These are phyloP conservation scores for Lasiosphaeria hispida DNA, from an alignment of 495 filamentous ascomycete genomes.

Conservation along the genomic window DNA sequence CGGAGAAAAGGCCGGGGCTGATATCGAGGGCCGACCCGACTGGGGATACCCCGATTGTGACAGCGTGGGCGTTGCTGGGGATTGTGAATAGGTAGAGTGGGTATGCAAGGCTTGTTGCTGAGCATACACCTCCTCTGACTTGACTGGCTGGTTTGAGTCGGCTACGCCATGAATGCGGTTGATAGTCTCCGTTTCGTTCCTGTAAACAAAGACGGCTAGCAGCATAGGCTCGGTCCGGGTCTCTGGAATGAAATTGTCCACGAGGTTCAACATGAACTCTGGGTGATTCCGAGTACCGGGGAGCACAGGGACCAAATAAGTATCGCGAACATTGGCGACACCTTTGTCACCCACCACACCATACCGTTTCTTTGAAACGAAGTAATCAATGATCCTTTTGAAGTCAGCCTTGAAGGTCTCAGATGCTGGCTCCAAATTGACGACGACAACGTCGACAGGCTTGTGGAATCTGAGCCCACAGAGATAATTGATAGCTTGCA, in stretches of 20 bases:
- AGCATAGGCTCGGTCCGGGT: slow-evolving; percentile 66
- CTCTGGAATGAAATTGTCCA: slow-evolving; percentile 67
- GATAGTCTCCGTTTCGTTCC: slow-evolving; percentile 48
- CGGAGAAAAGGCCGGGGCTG: slow-evolving; percentile 47
- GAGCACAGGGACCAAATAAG: slow-evolving; percentile 73
- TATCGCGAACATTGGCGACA: slow-evolving; percentile 69
- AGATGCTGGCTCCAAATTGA: slow-evolving; percentile 58
- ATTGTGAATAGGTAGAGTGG: slow-evolving; percentile 10
- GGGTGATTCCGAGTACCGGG: slow-evolving; percentile 55
- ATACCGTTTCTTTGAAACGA: slow-evolving; percentile 70
- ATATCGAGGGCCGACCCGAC: slow-evolving; percentile 36
- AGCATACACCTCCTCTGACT: neutral
- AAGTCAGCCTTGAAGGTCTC: slow-evolving; percentile 57
- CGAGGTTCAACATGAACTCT: slow-evolving; percentile 74
- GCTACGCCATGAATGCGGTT: slow-evolving; percentile 36
- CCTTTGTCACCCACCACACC: slow-evolving; percentile 74
- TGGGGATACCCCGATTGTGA: slow-evolving; percentile 17
- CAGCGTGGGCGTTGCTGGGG: slow-evolving; percentile 29
- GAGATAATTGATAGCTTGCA: slow-evolving; percentile 83
- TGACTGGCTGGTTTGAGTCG: slow-evolving; percentile 15
- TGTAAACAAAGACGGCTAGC: slow-evolving; percentile 73
- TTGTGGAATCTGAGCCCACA: slow-evolving; percentile 72
- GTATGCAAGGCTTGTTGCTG: slow-evolving; percentile 12
- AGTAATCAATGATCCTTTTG: slow-evolving; percentile 73
- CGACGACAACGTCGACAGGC: slow-evolving; percentile 69